phyloP scores from a whole-genome alignment of 177 flowering plant genomes.

The Vitis hybrid region DNA sequence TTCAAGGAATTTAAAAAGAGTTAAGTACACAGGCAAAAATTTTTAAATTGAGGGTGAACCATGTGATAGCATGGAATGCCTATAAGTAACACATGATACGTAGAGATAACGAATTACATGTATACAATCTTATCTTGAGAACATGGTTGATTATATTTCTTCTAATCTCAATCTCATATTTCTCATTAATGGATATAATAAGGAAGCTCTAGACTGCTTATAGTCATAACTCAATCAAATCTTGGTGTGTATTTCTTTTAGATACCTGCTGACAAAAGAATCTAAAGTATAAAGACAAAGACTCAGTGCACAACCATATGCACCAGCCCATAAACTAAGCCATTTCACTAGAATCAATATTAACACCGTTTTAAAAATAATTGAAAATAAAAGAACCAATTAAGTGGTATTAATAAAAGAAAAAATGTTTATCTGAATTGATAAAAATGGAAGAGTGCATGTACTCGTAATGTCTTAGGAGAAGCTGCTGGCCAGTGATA shows the following conservation, averaged over 20 bases:
- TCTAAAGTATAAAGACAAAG: no score
- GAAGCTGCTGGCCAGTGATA: background rate
- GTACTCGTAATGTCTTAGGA: background rate
- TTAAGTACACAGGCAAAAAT: background rate
- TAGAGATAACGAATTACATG: background rate
- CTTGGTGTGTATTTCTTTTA: no score
- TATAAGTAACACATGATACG: background rate
- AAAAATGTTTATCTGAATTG: background rate
- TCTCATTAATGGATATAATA: no score
- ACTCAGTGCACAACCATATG: background rate
- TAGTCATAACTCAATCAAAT: no score
- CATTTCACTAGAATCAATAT: no score
- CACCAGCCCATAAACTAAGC: no score
- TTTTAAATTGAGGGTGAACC: background rate
- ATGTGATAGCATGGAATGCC: background rate
- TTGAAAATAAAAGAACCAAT: background rate
- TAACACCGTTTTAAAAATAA: background rate
- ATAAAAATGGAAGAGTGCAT: background rate
- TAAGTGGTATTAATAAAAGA: background rate
- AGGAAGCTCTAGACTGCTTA: no score
- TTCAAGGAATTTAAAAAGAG: constrained; percentile 11
- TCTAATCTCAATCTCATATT: background rate
- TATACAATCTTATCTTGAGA: background rate
- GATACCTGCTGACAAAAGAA: no score
- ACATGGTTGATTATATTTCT: background rate